Evolutionary conservation across 352 stramenopile genomes (phyloP).

Genomic region (Peronospora destructor): DNA sequence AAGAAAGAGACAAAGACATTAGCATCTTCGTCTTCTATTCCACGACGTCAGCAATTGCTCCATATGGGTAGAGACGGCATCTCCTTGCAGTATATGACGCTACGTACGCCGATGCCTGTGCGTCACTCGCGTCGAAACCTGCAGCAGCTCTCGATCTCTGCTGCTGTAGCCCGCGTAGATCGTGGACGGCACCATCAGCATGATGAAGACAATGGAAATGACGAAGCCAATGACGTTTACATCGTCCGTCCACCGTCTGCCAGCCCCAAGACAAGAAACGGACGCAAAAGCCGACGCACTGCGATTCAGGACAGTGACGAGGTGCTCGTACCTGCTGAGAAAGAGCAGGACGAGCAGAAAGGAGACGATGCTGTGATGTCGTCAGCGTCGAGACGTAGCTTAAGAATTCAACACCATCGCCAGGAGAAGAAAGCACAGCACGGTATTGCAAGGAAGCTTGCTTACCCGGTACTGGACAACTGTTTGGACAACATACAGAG

Average conservation of each 20-base stretch:
- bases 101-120: constrained; percentile 16
- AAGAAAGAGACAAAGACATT: not conserved
- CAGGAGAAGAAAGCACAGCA: constrained; percentile 39
- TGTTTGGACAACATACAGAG: constrained; percentile 43
- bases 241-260: constrained; percentile 40
- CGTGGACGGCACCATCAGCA: constrained; percentile 12
- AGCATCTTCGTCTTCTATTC: constrained; percentile 1
- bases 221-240: constrained; percentile 50
- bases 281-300: constrained; percentile 23
- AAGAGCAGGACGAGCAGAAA: constrained; percentile 4
- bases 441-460: constrained; percentile 38
- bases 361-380: constrained; percentile 6
- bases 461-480: constrained; percentile 62
- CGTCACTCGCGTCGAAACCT: constrained; percentile 20
- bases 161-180: constrained; percentile 24
- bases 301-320: constrained; percentile 60
- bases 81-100: constrained; percentile 18
- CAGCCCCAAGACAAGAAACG: constrained; percentile 24
- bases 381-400: constrained; percentile 50
- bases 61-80: constrained; percentile 12
- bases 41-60: constrained; percentile 20
- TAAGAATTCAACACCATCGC: constrained; percentile 49
- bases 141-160: constrained; percentile 27
- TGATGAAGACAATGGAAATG: constrained; percentile 16
- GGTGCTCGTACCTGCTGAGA: constrained; percentile 21